Evolutionary conservation across 2,329 filamentous ascomycete species (phyloP), one percentile per base, ranked within the genome.

Genomic region (Clarireedia paspali): DNA sequence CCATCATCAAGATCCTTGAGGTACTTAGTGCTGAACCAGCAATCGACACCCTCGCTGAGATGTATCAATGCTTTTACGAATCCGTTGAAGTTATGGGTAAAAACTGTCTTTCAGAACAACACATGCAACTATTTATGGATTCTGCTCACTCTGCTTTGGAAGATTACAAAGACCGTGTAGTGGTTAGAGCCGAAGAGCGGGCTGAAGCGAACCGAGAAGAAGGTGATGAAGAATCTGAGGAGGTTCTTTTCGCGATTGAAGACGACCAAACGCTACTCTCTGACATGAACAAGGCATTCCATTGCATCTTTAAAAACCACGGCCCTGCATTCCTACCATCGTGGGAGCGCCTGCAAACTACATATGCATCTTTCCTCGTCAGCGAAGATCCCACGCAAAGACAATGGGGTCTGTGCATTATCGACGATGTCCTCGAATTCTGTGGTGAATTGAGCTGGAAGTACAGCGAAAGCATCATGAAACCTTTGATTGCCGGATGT

Each of bases 11-110:
- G 74, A 81, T 97, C 38, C 83, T 99, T 10, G 94, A 97, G 71
- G 91, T 96, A 1, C 80, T 99, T 40, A 89, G 87, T 59, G 91
- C 91, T 0, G 94, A 99, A 74, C 92, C 94, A 20, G 91, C 91
- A 1, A 91, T 99, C 57, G 94, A 99, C 66, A 96, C 94, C 0
- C 80, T 99, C 47, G 92, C 94, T 1, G 94, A 97, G 74, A 96
- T 99, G 90, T 99, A 96, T 73, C 92, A 97, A 72, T 99, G 94
- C 76, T 99, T 99, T 77, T 99, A 99, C 71, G 94, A 99, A 72
- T 96, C 90, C 26, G 85, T 99, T 6, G 92, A 97, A 74, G 91
- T 96, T 23, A 83, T 95, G 62, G 92, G 92, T 58, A 89, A 89
- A 72, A 84, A 88, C 65, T 92, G 87, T 68, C 79, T 99, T 47